Evolutionary conservation across 2,329 filamentous ascomycete genomes (phyloP).

Genomic region (Colletotrichum sp.): DNA sequence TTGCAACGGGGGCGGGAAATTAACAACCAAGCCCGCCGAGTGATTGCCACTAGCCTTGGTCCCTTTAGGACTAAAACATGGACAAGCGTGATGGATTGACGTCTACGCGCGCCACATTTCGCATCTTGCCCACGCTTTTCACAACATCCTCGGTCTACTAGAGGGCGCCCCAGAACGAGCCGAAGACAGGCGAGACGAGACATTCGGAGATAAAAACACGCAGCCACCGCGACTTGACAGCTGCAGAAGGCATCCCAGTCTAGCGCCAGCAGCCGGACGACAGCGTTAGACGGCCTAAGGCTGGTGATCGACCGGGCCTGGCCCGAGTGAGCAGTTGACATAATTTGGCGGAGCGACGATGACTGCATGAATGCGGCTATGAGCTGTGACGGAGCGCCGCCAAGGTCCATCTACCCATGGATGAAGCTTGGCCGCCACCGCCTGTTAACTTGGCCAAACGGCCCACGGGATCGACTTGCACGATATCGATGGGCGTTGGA

Average conservation of each 20-base stretch:
- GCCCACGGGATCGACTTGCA: background rate
- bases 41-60: background rate
- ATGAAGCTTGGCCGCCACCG: background rate
- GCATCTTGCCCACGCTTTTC: background rate
- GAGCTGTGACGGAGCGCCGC: background rate
- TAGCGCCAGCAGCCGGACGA: background rate
- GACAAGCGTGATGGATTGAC: background rate
- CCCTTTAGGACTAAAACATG: background rate
- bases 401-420: background rate
- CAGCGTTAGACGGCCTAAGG: background rate
- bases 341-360: background rate
- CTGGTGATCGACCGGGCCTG: slow-evolving; percentile 5
- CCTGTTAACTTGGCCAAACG: background rate
- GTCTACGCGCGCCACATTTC: background rate
- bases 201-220: background rate
- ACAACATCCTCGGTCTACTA: background rate
- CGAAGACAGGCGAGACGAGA: background rate
- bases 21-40: background rate
- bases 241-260: background rate
- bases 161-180: background rate
- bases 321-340: background rate
- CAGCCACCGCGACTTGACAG: background rate
- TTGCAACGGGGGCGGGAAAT: background rate
- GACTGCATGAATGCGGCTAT: background rate
- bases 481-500: background rate